phyloP scores from a whole-genome alignment of 768 basidiomycete genomes.

The Mrakia blollopis region DNA sequence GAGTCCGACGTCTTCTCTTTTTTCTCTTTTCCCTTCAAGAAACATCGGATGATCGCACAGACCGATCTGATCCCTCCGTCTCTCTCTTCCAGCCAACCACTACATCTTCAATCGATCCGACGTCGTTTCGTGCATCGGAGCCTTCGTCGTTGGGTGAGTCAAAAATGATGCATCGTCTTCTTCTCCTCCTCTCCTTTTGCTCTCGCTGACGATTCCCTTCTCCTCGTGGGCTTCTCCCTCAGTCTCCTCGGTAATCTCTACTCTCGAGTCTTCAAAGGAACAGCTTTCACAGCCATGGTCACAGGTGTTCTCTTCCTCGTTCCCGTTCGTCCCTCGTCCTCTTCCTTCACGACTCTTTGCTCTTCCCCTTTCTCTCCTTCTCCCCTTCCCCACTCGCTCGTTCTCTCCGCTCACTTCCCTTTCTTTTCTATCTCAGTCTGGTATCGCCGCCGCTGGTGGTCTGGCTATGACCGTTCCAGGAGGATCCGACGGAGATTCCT shows the following conservation, averaged over 20 bases:
- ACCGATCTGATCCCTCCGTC: no score
- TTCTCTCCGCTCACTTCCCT: no score
- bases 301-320: constrained; percentile 18
- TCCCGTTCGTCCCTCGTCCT: not conserved
- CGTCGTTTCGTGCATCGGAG: constrained; percentile 14
- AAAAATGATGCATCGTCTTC: no score
- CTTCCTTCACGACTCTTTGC: no score
- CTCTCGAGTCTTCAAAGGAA: constrained; percentile 13
- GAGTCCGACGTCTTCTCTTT: no score
- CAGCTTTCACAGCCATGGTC: constrained; percentile 9
- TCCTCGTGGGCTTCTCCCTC: no score
- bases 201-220: no score
- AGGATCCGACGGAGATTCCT: constrained; percentile 39
- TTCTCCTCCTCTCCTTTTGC: no score
- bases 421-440: constrained; percentile 49
- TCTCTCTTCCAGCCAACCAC: constrained; percentile 57
- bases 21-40: no score
- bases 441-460: constrained; percentile 78
- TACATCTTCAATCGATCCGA: constrained; percentile 19
- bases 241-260: constrained; percentile 15
- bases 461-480: constrained; percentile 51
- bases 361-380: not conserved
- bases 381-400: no score
- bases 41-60: no score
- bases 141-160: constrained; percentile 3